Percentiles rank a stretch among this genome's conserved stretches.
Conservation (phyloP, 1,139 yeast genomes). For the Meyerozyma athensensis region DNA sequence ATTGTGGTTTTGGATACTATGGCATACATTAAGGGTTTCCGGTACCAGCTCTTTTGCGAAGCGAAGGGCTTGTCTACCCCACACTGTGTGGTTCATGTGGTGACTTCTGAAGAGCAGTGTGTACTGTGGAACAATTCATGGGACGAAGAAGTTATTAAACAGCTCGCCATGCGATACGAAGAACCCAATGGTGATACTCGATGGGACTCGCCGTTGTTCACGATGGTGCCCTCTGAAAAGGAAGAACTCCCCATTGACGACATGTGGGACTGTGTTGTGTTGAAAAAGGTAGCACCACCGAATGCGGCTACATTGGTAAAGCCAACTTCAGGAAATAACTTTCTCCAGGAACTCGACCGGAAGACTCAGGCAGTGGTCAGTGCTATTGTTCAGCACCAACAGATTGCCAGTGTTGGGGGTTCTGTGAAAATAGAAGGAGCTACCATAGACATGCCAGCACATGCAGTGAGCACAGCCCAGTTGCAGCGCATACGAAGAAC, state of each 20-base stretch:
- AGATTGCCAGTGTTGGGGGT: slow-evolving; percentile 52
- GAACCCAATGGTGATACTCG: slow-evolving; percentile 84
- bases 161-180: slow-evolving; percentile 79
- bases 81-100: slow-evolving; percentile 76
- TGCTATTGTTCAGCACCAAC: slow-evolving; percentile 57
- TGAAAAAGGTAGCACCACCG: slow-evolving; percentile 62
- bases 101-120: slow-evolving; percentile 62
- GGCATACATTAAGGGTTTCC: slow-evolving; percentile 89
- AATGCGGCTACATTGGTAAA: slow-evolving; percentile 73
- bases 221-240: slow-evolving; percentile 54
- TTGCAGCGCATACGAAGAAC: slow-evolving; percentile 81
- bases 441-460: slow-evolving; percentile 59
- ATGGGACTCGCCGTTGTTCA: slow-evolving; percentile 93
- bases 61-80: slow-evolving; percentile 82
- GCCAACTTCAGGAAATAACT: slow-evolving; percentile 69
- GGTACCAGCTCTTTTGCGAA: slow-evolving; percentile 92
- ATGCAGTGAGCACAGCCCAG: slow-evolving; percentile 65
- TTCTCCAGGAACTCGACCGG: slow-evolving; percentile 73
- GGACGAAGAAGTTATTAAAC: slow-evolving; percentile 65
- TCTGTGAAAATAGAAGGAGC: slow-evolving; percentile 36
- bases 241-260: slow-evolving; percentile 56
- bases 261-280: slow-evolving; percentile 67
- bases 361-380: slow-evolving; percentile 62
- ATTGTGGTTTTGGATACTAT: slow-evolving; percentile 82
- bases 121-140: slow-evolving; percentile 66